These are phyloP conservation scores for Boletus vermiculosoides DNA, from an alignment of 768 basidiomycete genomes.

Conservation along the genomic window DNA sequence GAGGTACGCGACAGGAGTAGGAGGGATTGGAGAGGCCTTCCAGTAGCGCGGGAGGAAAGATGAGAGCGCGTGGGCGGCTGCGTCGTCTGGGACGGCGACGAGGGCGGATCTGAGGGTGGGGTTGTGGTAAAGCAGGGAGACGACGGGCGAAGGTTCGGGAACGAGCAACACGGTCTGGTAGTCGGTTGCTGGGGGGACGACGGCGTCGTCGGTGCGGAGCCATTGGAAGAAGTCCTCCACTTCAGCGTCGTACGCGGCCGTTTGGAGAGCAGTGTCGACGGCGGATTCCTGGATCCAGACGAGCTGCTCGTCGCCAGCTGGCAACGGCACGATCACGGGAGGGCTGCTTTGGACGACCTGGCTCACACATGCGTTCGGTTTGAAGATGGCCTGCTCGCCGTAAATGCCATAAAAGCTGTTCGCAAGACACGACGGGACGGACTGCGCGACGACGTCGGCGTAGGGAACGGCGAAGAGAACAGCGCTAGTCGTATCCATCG, in stretches of 20 bases:
- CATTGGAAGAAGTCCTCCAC: slow-evolving; percentile 39
- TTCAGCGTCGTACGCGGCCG: slow-evolving; percentile 31
- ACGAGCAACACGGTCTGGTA: slow-evolving; percentile 22
- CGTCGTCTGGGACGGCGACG: slow-evolving; percentile 43
- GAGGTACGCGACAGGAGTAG: slow-evolving; percentile 43
- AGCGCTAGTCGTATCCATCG: slow-evolving; percentile 11
- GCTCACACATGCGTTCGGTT: slow-evolving; percentile 40
- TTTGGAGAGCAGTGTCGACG: slow-evolving; percentile 46
- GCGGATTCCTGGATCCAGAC: slow-evolving; percentile 62
- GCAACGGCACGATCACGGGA: slow-evolving; percentile 21
- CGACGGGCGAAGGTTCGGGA: slow-evolving; percentile 1
- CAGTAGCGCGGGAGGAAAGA: slow-evolving; percentile 68
- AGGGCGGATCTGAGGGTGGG: slow-evolving; percentile 41
- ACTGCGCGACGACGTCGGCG: slow-evolving; percentile 12
- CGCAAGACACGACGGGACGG: slow-evolving; percentile 43
- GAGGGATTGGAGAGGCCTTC: slow-evolving; percentile 64
- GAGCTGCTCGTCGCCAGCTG: slow-evolving; percentile 38
- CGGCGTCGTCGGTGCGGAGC: slow-evolving; percentile 21
- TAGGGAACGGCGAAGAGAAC: slow-evolving; percentile 25
- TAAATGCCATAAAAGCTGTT: slow-evolving; percentile 56
- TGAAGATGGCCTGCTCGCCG: slow-evolving; percentile 51
- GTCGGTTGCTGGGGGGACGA: slow-evolving; percentile 8
- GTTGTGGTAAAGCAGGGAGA: slow-evolving; percentile 45
- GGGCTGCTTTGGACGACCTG: background rate
- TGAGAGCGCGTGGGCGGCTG: slow-evolving; percentile 49